Evolutionary conservation across 345 rosid species (phyloP), one percentile per base, ranked within the genome.

Genomic region (Eutrema japonicum): DNA sequence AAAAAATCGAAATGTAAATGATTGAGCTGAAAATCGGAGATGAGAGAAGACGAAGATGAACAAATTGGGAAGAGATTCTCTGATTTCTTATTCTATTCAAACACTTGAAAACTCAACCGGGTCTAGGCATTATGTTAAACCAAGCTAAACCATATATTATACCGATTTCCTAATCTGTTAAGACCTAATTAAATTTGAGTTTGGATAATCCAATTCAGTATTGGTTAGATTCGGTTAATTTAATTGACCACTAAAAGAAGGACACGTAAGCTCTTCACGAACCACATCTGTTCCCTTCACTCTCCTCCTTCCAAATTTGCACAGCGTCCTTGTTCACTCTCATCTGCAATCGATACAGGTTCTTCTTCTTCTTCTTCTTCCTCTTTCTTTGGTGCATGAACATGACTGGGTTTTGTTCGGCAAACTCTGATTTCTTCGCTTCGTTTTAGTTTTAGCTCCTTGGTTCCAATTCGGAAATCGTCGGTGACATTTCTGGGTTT

Each of bases 181-280:
- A 22, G 26, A 2, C 26, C 26, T 22, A 22, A 22, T 22, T 22
- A 22, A 22, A 22, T 22, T 22, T 22, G 26, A 22, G 26, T 22
- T 22, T 22, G 26, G 26, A 22, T 22, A 26, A 72, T 32, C 63
- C 37, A 45, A 10, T 64, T n/a, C 29, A 35, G 9, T 53, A 46
- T 36, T 26, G 67, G 66, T 68, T 67, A 11, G 8, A 16, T 11
- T 59, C 66, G 60, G 72, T 55, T 45, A 6, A 53, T 4, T 16
- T 6, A 66, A 49, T 45, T 27, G 26, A 49, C 76, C 85, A 80
- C 70, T 69, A 29, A 7, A 12, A 59, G 64, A 72, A 67, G 18
- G 83, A 83, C 92, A 89, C 92, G 96, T 83, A 76, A 2, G 42
- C 76, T 62, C 30, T 45, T 53, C 75, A 56, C 71, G 64, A 83